Conservation (phyloP, 495 filamentous ascomycete species). For the Penicillium steckii region DNA sequence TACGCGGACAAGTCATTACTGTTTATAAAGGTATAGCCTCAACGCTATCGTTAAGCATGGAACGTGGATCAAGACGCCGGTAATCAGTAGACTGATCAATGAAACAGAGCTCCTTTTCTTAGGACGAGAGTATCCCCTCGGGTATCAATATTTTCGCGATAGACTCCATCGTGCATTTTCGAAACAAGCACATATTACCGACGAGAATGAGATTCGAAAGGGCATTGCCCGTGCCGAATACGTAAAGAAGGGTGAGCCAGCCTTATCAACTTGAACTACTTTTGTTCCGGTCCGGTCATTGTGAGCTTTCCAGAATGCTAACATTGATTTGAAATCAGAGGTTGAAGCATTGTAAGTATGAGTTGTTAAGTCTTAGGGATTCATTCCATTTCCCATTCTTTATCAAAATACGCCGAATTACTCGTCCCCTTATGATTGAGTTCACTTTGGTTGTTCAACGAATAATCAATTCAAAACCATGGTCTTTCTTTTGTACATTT, state of each 20-base stretch:
- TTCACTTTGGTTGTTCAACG: background rate
- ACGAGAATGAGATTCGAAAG: constrained; percentile 71
- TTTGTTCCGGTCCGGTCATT: too few relatives aligned
- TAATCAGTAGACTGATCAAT: too few relatives aligned
- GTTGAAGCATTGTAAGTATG: constrained; percentile 89
- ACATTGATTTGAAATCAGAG: constrained; percentile 47
- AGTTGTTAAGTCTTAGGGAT: too few relatives aligned
- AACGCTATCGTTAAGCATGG: background rate
- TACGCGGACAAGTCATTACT: constrained; percentile 77
- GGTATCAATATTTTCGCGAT: constrained; percentile 78
- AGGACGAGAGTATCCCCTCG: constrained; percentile 83
- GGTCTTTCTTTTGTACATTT: constrained; percentile 14
- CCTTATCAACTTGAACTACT: too few relatives aligned
- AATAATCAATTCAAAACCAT: background rate
- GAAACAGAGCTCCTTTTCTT: constrained; percentile 74
- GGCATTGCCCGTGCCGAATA: constrained; percentile 79
- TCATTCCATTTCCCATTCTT: background rate
- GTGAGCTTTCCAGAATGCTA: too few relatives aligned
- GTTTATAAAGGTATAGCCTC: constrained; percentile 84
- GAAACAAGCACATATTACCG: constrained; percentile 63
- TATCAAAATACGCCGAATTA: background rate
- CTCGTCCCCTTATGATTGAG: background rate
- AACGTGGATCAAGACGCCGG: too few relatives aligned
- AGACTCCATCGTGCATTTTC: constrained; percentile 84
- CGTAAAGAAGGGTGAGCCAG: constrained; percentile 76